A percentile compares a stretch with the other conserved stretches of the same genome.
Conservation (phyloP, 176 grass and related monocot genomes). For the Pharus latifolius region DNA sequence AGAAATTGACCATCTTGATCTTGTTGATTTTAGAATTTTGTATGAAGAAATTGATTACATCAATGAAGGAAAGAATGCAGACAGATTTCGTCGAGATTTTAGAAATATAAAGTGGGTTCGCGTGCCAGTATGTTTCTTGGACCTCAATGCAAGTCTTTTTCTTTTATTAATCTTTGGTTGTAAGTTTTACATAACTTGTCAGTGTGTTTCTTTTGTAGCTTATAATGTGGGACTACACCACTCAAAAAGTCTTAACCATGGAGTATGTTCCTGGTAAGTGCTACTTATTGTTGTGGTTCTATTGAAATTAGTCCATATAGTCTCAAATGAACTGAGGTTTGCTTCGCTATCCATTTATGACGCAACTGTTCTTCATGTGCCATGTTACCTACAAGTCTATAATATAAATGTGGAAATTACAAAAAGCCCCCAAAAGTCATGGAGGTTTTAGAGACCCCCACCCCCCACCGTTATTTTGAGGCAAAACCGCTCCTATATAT, state of each 20-base stretch:
- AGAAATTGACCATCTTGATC: not conserved
- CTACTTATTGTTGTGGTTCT: not conserved
- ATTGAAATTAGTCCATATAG: not conserved
- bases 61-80: conserved; percentile 97
- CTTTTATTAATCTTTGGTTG: not conserved
- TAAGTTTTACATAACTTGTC: conserved; percentile 19
- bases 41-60: conserved; percentile 99
- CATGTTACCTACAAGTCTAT: not conserved
- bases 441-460: too few species aligned
- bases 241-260: conserved; percentile 77
- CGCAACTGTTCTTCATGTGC: not conserved
- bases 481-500: too few species aligned
- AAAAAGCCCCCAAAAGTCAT: too few species aligned
- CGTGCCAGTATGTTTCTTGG: conserved; percentile 70
- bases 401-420: too few species aligned
- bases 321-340: not conserved
- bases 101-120: conserved; percentile 98
- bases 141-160: conserved; percentile 6
- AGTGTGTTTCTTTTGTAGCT: conserved; percentile 48
- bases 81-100: conserved; percentile 95
- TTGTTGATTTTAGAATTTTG: conserved; percentile 62
- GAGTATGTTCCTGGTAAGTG: conserved; percentile 85
- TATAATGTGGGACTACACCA: conserved; percentile 90
- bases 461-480: too few species aligned
- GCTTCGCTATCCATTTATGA: not conserved